Conservation (phyloP, 352 stramenopile genomes). For the Pythium aphanidermatum region DNA sequence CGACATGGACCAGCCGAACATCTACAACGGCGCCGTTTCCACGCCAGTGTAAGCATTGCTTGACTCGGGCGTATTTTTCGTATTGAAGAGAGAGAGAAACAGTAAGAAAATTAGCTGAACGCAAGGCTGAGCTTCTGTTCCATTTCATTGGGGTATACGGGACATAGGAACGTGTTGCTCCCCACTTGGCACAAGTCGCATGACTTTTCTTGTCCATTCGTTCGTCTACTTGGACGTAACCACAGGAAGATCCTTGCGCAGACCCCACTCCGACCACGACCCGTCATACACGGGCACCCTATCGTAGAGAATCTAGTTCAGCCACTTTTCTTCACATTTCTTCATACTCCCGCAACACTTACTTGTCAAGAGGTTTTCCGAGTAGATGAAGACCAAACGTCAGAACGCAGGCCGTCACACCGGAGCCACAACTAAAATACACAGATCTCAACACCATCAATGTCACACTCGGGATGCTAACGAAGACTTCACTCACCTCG, state of each 20-base stretch:
- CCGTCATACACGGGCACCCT: slow-evolving; percentile 86
- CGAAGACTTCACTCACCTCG: slow-evolving; percentile 30
- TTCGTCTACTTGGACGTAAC: slow-evolving; percentile 21
- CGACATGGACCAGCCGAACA: not conserved
- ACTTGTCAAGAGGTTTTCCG: slow-evolving; percentile 67
- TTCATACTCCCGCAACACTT: slow-evolving; percentile 30
- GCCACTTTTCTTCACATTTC: slow-evolving; percentile 90
- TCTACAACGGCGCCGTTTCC: slow-evolving; percentile 14
- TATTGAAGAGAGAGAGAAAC: too few species aligned
- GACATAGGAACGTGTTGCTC: too few species aligned
- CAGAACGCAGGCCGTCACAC: slow-evolving; percentile 56
- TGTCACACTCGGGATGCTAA: not conserved
- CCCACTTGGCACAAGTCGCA: too few species aligned
- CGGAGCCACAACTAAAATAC: slow-evolving; percentile 57
- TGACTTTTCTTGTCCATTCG: not conserved
- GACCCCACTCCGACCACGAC: slow-evolving; percentile 85
- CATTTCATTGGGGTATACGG: too few species aligned
- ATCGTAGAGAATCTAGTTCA: slow-evolving; percentile 71
- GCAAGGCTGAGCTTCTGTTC: not conserved
- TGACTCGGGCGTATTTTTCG: too few species aligned
- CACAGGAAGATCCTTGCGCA: slow-evolving; percentile 51
- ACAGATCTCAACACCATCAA: slow-evolving; percentile 6
- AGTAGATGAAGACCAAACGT: slow-evolving; percentile 61
- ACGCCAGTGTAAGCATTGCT: slow-evolving; percentile 13
- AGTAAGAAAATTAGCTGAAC: not conserved